These are phyloP conservation scores for Populus ilicifolia DNA, from an alignment of 345 rosid genomes.

Conservation along the genomic window DNA sequence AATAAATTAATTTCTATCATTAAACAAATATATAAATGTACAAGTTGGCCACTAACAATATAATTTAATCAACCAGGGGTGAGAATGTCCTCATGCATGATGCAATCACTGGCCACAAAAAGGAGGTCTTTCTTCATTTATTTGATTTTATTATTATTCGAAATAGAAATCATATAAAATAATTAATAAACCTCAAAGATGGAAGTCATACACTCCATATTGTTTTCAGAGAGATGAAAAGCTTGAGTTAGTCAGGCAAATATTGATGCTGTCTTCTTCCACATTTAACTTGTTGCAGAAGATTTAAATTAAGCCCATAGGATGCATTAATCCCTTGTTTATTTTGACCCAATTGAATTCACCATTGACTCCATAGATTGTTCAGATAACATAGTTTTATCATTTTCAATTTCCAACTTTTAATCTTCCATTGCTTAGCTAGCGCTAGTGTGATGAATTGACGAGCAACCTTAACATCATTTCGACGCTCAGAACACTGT, in stretches of 20 bases:
- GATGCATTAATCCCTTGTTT: neutral
- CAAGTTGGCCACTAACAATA: conserved; percentile 4
- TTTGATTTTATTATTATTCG: neutral
- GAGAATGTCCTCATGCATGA: conserved; percentile 14
- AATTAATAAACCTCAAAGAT: neutral
- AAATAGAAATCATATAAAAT: neutral
- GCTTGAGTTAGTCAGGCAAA: neutral
- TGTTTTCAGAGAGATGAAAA: neutral
- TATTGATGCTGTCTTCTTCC: neutral
- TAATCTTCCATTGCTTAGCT: neutral
- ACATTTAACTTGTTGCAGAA: neutral
- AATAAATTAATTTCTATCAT: no score
- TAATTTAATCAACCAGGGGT: neutral
- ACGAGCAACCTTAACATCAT: no score
- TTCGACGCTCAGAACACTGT: neutral
- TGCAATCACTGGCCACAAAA: neutral
- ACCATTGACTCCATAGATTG: no score
- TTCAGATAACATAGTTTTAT: neutral
- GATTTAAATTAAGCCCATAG: neutral
- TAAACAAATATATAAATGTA: no score
- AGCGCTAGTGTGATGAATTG: no score
- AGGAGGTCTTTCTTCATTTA: neutral
- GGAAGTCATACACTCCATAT: neutral
- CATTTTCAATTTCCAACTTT: neutral
- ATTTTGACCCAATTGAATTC: neutral